Evolutionary conservation across 108 stramenopile species (phyloP), one percentile per base, ranked within the genome.

Genomic region (Nitzschia sp.): DNA sequence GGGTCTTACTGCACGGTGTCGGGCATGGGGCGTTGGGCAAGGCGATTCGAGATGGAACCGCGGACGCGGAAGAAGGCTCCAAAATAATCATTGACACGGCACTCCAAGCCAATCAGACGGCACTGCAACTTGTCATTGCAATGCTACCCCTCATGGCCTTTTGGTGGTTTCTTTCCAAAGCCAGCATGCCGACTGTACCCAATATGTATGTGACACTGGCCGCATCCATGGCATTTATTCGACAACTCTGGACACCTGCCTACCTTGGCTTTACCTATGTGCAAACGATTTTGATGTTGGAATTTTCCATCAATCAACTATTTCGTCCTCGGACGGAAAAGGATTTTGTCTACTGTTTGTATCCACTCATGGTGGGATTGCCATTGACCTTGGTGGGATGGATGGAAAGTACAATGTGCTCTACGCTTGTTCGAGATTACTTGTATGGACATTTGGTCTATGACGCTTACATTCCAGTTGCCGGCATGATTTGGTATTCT

Each of bases 361-460:
- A 69, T 54, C 60, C 68, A 2, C n/a, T 54, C 1, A 42, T 69
- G 15, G 68, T 76, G 18, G 54, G 60, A 23, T 4, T 76, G 13
- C 75, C 75, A 21, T 25, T 76, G 3, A 45, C 33, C 26, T 19
- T 69, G 2, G 38, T 76, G 17, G 68, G 38, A 13, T 76, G 75
- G 75, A 45, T 76, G 34, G 75, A 76, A 62, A 76, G 75, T 45
- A 76, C 75, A 1, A 58, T 61, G 36, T 76, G 75, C 38, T 46
- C 48, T 21, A 34, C 42, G 28, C 47, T 68, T 38, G 54, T 76
- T 27, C 70, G 36, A 9, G 36, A 76, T 28, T 51, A 4, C 19
- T 19, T 51, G 19, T 56, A 45, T 31, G 75, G 75, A 21, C 75
- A 76, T 63, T 3, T 76, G 5, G 35, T 63, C 1, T 76, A 76